Evolutionary conservation across 2,329 filamentous ascomycete species (phyloP).

Genomic region (Bipolaris bicolor): DNA sequence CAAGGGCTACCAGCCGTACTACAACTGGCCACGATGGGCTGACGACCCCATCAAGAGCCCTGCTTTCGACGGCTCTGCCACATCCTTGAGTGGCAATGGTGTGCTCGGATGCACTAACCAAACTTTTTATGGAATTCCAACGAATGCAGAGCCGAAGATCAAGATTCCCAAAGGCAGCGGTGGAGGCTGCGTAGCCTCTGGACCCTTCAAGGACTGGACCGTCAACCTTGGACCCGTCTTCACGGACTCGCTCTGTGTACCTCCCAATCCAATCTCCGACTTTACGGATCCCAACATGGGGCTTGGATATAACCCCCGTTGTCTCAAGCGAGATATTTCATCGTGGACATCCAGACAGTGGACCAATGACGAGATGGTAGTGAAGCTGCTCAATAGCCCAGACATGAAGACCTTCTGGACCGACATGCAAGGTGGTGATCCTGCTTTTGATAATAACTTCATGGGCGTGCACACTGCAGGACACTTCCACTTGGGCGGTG

Average conservation of each 20-base stretch:
- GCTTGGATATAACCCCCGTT: conserved; percentile 42
- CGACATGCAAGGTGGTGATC: conserved; percentile 45
- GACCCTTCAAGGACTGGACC: conserved; percentile 57
- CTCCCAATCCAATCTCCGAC: conserved; percentile 35
- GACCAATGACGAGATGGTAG: conserved; percentile 37
- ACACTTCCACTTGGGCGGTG: conserved; percentile 54
- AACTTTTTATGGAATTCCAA: conserved; percentile 34
- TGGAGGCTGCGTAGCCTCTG: conserved; percentile 60
- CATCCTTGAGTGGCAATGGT: conserved; percentile 56
- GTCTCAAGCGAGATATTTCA: conserved; percentile 47
- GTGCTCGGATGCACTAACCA: conserved; percentile 32
- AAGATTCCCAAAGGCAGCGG: conserved; percentile 57
- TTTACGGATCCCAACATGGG: conserved; percentile 34
- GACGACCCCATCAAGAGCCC: conserved; percentile 51
- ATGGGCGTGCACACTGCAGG: conserved; percentile 54
- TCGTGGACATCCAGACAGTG: conserved; percentile 33
- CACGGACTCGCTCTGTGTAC: conserved; percentile 40
- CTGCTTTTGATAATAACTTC: conserved; percentile 38
- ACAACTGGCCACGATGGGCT: conserved; percentile 39
- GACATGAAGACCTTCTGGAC: conserved; percentile 49
- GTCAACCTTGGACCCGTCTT: conserved; percentile 58
- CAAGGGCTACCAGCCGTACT: conserved; percentile 40
- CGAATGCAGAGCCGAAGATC: conserved; percentile 31
- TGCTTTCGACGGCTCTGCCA: conserved; percentile 61
- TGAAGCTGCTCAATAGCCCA: conserved; percentile 31